Conservation (phyloP, 2,329 filamentous ascomycete species). For the Fusarium burgessii region DNA sequence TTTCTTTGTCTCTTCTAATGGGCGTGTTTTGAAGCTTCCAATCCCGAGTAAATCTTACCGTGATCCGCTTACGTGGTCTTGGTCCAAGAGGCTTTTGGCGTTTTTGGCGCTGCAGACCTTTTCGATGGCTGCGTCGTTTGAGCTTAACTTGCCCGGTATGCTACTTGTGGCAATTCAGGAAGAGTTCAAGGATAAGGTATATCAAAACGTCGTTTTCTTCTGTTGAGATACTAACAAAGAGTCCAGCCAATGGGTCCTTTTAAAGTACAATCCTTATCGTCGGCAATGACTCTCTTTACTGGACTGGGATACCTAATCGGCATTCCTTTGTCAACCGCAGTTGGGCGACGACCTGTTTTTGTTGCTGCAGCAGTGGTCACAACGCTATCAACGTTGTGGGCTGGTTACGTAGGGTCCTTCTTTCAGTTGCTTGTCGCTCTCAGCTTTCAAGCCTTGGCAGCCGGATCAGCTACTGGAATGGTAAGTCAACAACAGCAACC, state of each 20-base stretch:
- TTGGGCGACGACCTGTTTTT: slow-evolving; percentile 32
- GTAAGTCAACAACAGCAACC: neutral
- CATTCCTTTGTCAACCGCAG: slow-evolving; percentile 29
- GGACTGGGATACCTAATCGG: slow-evolving; percentile 15
- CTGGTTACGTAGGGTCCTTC: slow-evolving; percentile 14
- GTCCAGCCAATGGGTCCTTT: slow-evolving; percentile 11
- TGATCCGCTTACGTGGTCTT: slow-evolving; percentile 38
- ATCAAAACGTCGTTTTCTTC: fast-evolving
- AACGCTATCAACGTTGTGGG: slow-evolving; percentile 13
- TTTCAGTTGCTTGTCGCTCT: slow-evolving; percentile 6
- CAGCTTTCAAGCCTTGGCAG: slow-evolving; percentile 21
- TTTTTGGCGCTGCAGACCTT: slow-evolving; percentile 21
- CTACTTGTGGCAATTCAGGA: neutral
- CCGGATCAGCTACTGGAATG: slow-evolving; percentile 12
- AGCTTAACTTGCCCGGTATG: slow-evolving; percentile 23
- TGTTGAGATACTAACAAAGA: fast-evolving
- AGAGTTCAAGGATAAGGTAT: slow-evolving; percentile 19
- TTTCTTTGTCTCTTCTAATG: slow-evolving; percentile 38
- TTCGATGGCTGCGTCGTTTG: slow-evolving; percentile 17
- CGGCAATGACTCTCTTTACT: slow-evolving; percentile 30
- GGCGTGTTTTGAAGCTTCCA: slow-evolving; percentile 30
- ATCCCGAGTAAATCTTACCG: slow-evolving; percentile 34
- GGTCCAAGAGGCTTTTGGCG: slow-evolving; percentile 10
- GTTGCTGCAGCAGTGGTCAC: slow-evolving; percentile 10
- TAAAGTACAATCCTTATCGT: neutral